Conservation (phyloP, 225 moss, liverwort and hornwort genomes). For the Marchantia paleacea region DNA sequence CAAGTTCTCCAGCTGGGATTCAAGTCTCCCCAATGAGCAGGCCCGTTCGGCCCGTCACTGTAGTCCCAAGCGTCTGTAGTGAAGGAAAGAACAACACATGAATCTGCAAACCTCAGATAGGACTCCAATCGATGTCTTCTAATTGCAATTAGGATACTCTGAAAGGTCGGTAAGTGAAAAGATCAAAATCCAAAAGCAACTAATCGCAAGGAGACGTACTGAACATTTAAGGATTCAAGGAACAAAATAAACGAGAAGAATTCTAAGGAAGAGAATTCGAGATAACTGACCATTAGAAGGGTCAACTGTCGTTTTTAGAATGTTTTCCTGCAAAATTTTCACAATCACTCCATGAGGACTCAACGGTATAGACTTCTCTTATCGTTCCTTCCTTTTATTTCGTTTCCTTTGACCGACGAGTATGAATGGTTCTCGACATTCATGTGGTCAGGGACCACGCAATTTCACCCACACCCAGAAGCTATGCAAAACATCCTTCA, state of each 20-base stretch:
- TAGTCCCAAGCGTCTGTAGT: constrained; percentile 39
- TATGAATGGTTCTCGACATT: neutral
- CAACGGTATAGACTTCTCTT: neutral
- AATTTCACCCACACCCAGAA: neutral
- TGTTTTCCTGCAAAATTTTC: neutral
- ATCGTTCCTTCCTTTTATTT: neutral
- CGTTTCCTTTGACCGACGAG: neutral
- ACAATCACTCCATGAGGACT: neutral
- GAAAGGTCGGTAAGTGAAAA: neutral
- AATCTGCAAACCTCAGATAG: neutral
- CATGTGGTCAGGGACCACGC: neutral
- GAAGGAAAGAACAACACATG: neutral
- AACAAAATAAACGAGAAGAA: neutral
- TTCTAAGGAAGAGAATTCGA: too few species aligned
- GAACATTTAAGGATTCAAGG: too few species aligned
- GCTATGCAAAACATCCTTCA: neutral
- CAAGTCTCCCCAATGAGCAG: constrained; percentile 49
- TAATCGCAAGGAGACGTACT: neutral
- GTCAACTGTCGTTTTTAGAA: neutral
- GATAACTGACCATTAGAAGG: neutral
- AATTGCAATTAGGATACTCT: neutral
- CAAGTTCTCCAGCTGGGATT: constrained; percentile 37
- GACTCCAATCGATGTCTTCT: neutral
- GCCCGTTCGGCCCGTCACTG: constrained; percentile 39
- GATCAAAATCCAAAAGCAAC: neutral